Evolutionary conservation across 768 basidiomycete species (phyloP).

Genomic region (Lenzites betulinus): DNA sequence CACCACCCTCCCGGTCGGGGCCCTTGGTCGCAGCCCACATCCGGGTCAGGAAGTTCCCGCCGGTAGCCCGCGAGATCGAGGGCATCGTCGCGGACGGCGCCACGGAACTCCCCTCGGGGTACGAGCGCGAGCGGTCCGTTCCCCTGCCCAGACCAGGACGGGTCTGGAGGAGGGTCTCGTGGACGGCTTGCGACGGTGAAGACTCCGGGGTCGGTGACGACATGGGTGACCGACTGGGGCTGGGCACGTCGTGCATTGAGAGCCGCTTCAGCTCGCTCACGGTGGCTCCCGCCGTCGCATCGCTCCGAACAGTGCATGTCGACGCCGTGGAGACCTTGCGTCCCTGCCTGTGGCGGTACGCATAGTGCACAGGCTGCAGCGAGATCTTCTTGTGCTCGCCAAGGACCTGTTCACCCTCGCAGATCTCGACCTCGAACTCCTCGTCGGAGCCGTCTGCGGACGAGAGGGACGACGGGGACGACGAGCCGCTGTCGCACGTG

Average conservation of each 20-base stretch:
- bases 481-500: constrained; percentile 36
- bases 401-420: constrained; percentile 11
- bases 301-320: constrained; percentile 38
- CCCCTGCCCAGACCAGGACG: constrained; percentile 23
- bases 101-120: constrained; percentile 2
- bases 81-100: constrained; percentile 28
- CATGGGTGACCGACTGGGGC: constrained; percentile 1
- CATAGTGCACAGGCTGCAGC: constrained; percentile 9
- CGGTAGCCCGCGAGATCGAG: constrained; percentile 17
- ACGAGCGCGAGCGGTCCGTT: constrained; percentile 32
- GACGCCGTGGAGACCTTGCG: constrained; percentile 41
- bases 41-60: constrained; percentile 61
- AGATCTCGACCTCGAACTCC: constrained; percentile 26
- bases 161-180: constrained; percentile 12
- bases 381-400: constrained; percentile 2
- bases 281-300: constrained; percentile 17
- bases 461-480: constrained; percentile 28
- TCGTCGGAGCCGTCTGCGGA: constrained; percentile 20
- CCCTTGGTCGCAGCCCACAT: constrained; percentile 68
- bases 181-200: constrained; percentile 31
- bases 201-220: constrained; percentile 12
- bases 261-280: constrained; percentile 23
- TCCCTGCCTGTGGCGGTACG: constrained; percentile 43
- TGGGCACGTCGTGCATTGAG: constrained; percentile 6
- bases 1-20: constrained; percentile 24